Base-by-base conservation (phyloP, 2,329 filamentous ascomycete genomes). In the Sclerotinia minor region DNA sequence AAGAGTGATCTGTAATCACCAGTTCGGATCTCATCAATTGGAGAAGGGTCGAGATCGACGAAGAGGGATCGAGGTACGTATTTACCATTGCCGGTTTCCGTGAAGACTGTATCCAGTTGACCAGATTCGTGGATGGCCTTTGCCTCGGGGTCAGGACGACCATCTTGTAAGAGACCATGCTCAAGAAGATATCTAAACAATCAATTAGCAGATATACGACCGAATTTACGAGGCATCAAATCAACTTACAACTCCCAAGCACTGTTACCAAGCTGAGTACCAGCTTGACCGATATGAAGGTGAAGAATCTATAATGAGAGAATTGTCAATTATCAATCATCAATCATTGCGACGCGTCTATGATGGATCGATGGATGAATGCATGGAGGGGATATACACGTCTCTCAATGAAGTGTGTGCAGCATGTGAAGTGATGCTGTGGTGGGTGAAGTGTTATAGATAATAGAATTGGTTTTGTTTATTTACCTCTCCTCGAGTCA, bases 1-100 rank as follows among this genome's bases (percentile, higher is more conserved):
- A 88, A 89, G 65, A 89, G 81, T 72, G 86, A 81, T 72, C 85
- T 83, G 79, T 88, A 89, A 72, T 79, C 72, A 72, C 87, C 87
- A 69, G 84, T 87, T 69, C 87, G 84, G 78, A 89, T 88, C 78
- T 89, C 87, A 75, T 89, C 87, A 74, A 89, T 86, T 58, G 87
- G 87, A 81, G 85, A 87, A 32, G 87, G 87, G 76, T 89, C 87
- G 69, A 89, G 79, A 76, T 89, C 87, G 71, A 88, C 84, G 75
- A 89, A 89, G 79, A 89, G 87, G 68, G 86, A 88, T 69, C 87
- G 84, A 69, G 87, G 87, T 26, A 89, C 87, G 76, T 89, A 88
- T 85, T 89, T 89, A 73, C 86, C 86, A 74, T 77, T 82, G 72
- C 82, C 80, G 47, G 87, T 88, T 78, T 89, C 86, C 68, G 83